These are phyloP conservation scores for Neurospora africana DNA, from an alignment of 495 filamentous ascomycete species.

Conservation along the genomic window DNA sequence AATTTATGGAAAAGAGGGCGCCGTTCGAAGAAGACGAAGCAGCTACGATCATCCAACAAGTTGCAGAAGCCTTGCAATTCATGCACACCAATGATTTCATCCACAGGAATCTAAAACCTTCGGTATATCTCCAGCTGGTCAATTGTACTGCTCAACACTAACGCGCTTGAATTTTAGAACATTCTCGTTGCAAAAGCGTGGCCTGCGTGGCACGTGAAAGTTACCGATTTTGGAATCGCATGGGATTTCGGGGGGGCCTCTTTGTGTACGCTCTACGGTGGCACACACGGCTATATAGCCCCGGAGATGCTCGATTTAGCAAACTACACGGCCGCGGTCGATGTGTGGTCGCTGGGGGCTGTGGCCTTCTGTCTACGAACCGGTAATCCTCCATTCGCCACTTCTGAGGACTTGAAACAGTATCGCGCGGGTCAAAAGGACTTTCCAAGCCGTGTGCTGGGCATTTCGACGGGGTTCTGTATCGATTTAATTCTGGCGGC, in stretches of 20 bases:
- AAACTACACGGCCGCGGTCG: background rate
- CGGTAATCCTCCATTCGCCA: background rate
- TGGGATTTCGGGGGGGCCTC: background rate
- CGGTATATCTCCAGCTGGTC: background rate
- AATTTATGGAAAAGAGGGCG: background rate
- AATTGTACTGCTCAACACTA: background rate
- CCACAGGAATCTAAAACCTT: background rate
- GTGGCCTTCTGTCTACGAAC: background rate
- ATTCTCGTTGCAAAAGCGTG: background rate
- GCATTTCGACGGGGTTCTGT: background rate
- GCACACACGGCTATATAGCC: background rate
- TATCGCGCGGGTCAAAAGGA: background rate
- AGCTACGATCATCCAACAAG: background rate
- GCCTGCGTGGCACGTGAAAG: background rate
- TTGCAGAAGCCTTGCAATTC: background rate
- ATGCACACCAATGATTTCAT: background rate
- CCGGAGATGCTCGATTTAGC: background rate
- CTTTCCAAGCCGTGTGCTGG: background rate
- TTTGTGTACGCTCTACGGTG: background rate
- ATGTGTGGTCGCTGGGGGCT: background rate
- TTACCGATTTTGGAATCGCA: background rate
- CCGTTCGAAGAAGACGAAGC: background rate
- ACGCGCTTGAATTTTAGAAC: background rate
- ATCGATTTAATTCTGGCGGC: background rate
- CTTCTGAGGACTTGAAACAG: background rate